phyloP scores from a whole-genome alignment of 148 eudicot genomes.

The Fagopyrum esculentum region DNA sequence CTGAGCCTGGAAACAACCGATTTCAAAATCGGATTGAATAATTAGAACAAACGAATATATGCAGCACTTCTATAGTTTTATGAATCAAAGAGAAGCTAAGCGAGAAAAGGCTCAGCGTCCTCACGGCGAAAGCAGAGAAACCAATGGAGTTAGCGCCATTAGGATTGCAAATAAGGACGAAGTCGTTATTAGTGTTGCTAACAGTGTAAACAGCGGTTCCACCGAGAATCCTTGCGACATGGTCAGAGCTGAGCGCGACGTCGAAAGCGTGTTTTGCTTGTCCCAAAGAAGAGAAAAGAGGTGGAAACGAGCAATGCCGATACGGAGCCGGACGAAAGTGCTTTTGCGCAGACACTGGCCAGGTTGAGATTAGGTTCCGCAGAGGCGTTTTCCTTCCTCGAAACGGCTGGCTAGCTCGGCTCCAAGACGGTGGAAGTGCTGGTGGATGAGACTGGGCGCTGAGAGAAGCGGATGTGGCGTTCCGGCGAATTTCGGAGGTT shows the following conservation, averaged over 20 bases:
- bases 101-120: slow-evolving; percentile 84
- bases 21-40: too few species aligned
- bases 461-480: slow-evolving; percentile 35
- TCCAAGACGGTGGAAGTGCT: slow-evolving; percentile 33
- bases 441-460: slow-evolving; percentile 48
- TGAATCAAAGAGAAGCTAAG: slow-evolving; percentile 70
- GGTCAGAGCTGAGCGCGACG: slow-evolving; percentile 38
- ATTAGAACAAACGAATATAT: too few species aligned
- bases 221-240: slow-evolving; percentile 57
- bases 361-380: slow-evolving; percentile 38
- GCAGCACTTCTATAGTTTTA: too few species aligned
- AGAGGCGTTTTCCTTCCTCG: slow-evolving; percentile 38
- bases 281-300: slow-evolving; percentile 54
- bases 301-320: background rate
- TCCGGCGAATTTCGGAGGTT: slow-evolving; percentile 19
- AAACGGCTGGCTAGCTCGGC: slow-evolving; percentile 39
- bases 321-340: slow-evolving; percentile 11
- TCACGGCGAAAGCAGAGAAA: slow-evolving; percentile 81
- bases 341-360: slow-evolving; percentile 18
- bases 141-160: slow-evolving; percentile 64
- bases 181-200: slow-evolving; percentile 79
- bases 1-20: too few species aligned
- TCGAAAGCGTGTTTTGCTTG: slow-evolving; percentile 27
- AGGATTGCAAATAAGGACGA: slow-evolving; percentile 80
- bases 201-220: slow-evolving; percentile 82